These are phyloP conservation scores for Ceratocystis cubensis DNA, from an alignment of 2,329 filamentous ascomycete genomes.

Conservation along the genomic window DNA sequence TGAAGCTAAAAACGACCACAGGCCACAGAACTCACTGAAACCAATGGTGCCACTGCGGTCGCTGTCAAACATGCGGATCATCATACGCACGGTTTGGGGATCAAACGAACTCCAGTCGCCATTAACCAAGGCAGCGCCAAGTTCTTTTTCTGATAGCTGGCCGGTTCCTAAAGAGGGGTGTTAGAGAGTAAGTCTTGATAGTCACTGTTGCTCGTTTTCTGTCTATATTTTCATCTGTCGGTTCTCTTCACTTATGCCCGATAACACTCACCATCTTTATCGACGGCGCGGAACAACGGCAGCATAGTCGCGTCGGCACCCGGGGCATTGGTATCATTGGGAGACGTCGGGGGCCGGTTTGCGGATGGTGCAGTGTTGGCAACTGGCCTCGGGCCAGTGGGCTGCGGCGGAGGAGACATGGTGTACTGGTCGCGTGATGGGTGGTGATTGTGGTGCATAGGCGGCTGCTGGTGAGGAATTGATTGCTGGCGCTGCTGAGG, in stretches of 20 bases:
- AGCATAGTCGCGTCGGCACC: constrained; percentile 61
- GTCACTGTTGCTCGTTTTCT: background rate
- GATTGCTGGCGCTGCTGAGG: constrained; percentile 27
- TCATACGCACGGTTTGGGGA: constrained; percentile 87
- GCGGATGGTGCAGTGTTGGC: constrained; percentile 40
- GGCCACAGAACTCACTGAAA: constrained; percentile 88
- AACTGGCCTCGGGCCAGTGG: constrained; percentile 32
- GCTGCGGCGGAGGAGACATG: constrained; percentile 40
- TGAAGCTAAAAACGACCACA: constrained; percentile 90
- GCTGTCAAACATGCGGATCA: constrained; percentile 99
- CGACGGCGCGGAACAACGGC: constrained; percentile 79
- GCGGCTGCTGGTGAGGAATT: constrained; percentile 24
- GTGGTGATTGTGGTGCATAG: constrained; percentile 22
- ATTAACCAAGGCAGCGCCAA: constrained; percentile 84
- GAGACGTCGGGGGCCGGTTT: constrained; percentile 54
- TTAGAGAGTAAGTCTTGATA: background rate
- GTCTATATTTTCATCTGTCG: background rate
- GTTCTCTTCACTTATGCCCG: too few relatives aligned
- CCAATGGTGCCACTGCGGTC: constrained; percentile 80
- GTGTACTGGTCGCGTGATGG: constrained; percentile 28
- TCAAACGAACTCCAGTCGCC: constrained; percentile 94
- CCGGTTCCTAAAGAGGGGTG: constrained; percentile 46
- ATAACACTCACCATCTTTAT: constrained; percentile 57
- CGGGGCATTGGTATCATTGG: constrained; percentile 35
- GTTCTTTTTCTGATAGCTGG: constrained; percentile 71